These are phyloP conservation scores for Odontarrhena argentea DNA, from an alignment of 345 rosid species.

Conservation along the genomic window DNA sequence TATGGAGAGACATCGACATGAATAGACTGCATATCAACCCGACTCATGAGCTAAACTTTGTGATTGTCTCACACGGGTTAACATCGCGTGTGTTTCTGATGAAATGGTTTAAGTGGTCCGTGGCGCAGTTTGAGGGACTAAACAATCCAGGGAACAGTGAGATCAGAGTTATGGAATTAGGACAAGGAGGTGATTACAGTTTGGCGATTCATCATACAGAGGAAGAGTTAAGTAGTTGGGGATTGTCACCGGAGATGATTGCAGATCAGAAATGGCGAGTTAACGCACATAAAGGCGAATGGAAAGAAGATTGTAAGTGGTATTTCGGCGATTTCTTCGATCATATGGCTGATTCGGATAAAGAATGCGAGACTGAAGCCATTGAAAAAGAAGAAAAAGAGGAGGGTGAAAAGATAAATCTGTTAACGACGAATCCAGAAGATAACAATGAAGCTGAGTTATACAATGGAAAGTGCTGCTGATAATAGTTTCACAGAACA, in stretches of 20 bases:
- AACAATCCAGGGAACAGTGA: constrained; percentile 80
- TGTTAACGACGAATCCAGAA: constrained; percentile 27
- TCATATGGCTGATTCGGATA: constrained; percentile 44
- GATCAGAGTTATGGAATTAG: constrained; percentile 78
- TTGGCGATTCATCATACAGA: constrained; percentile 79
- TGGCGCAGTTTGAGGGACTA: constrained; percentile 76
- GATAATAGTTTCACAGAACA: constrained; percentile 20
- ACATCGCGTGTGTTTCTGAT: constrained; percentile 84
- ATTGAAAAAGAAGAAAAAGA: constrained; percentile 1
- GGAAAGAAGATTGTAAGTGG: constrained; percentile 78
- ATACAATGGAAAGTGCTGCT: constrained; percentile 35
- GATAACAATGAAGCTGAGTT: constrained; percentile 29
- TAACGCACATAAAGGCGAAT: constrained; percentile 54
- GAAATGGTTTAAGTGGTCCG: constrained; percentile 99
- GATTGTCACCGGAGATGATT: constrained; percentile 82
- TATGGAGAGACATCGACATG: constrained; percentile 95
- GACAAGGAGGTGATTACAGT: constrained; percentile 85
- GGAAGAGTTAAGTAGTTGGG: constrained; percentile 79
- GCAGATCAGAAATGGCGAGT: constrained; percentile 84
- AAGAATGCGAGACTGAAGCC: constrained; percentile 39
- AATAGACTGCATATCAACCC: constrained; percentile 68
- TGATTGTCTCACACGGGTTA: constrained; percentile 80
- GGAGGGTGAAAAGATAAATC: constrained; percentile 8
- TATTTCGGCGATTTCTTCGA: constrained; percentile 70
- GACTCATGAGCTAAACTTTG: constrained; percentile 72